Evolutionary conservation across 768 basidiomycete genomes (phyloP).

Genomic region (Boletus patriciae): DNA sequence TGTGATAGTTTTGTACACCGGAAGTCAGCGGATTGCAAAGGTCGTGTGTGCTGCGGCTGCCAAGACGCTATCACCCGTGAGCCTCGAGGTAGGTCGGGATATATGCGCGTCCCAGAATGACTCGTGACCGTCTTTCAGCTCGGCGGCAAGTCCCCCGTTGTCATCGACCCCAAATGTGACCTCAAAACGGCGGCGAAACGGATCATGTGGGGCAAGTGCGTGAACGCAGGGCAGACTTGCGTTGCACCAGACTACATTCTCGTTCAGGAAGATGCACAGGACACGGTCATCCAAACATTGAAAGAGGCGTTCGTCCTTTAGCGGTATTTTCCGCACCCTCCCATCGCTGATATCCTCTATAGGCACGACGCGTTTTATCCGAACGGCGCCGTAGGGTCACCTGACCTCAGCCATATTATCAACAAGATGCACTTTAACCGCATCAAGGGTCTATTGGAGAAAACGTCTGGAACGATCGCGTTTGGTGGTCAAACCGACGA

Average conservation of each 20-base stretch:
- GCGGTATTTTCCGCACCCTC: neutral
- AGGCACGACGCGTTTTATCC: constrained; percentile 40
- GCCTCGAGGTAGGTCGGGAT: constrained; percentile 45
- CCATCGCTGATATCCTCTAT: neutral
- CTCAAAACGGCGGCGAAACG: constrained; percentile 63
- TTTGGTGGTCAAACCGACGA: constrained; percentile 64
- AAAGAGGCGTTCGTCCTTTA: constrained; percentile 40
- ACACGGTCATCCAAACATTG: constrained; percentile 40
- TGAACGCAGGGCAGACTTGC: constrained; percentile 80
- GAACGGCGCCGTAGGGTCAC: constrained; percentile 41
- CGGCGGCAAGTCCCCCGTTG: constrained; percentile 73
- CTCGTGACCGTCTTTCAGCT: constrained; percentile 38
- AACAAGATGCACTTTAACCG: constrained; percentile 55
- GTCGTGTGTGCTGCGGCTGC: constrained; percentile 76
- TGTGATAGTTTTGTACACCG: constrained; percentile 53
- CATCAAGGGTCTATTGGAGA: constrained; percentile 60
- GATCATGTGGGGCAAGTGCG: constrained; percentile 79
- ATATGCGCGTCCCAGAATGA: neutral
- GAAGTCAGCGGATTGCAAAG: constrained; percentile 57
- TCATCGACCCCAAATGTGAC: constrained; percentile 70
- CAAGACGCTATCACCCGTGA: constrained; percentile 69
- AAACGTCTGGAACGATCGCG: constrained; percentile 63
- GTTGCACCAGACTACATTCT: constrained; percentile 59
- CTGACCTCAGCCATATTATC: constrained; percentile 53
- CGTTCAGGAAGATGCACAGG: constrained; percentile 43